Percentiles rank a stretch among this genome's conserved stretches.
These are phyloP conservation scores for Alternaria novae-zelandiae DNA, from an alignment of 2,329 filamentous ascomycete genomes.

Conservation along the genomic window DNA sequence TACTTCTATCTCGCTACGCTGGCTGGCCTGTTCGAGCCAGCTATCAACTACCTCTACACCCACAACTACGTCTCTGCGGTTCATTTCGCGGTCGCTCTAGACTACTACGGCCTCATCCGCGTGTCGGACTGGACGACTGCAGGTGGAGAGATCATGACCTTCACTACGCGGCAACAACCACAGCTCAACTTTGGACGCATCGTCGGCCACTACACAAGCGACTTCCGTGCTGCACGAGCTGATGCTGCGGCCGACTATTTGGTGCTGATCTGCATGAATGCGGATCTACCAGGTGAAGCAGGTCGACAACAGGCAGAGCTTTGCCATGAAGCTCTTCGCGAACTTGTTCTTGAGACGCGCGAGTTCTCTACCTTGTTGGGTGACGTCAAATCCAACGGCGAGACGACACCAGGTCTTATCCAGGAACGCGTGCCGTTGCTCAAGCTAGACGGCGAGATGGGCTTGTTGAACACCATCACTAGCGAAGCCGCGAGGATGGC, in stretches of 20 bases:
- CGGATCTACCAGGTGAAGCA: constrained; percentile 75
- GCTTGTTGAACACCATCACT: constrained; percentile 91
- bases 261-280: constrained; percentile 87
- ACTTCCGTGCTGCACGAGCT: constrained; percentile 90
- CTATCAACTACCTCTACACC: constrained; percentile 86
- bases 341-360: constrained; percentile 93
- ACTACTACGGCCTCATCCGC: constrained; percentile 70
- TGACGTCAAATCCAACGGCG: constrained; percentile 86
- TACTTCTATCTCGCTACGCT: constrained; percentile 93
- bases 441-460: constrained; percentile 76
- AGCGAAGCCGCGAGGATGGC: constrained; percentile 90
- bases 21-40: constrained; percentile 92
- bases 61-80: constrained; percentile 93
- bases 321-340: constrained; percentile 90
- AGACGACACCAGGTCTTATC: constrained; percentile 83
- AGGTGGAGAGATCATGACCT: constrained; percentile 68
- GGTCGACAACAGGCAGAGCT: constrained; percentile 79
- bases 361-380: constrained; percentile 95
- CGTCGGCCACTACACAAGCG: constrained; percentile 92
- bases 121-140: constrained; percentile 79
- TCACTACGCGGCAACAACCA: constrained; percentile 71
- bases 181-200: constrained; percentile 95
- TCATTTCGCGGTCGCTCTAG: constrained; percentile 89
- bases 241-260: constrained; percentile 94
- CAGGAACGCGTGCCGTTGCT: constrained; percentile 85